Percentiles rank a stretch among this genome's conserved stretches.
Conservation (phyloP, 2,329 filamentous ascomycete species). For the Cucurbitaria berberidis region DNA sequence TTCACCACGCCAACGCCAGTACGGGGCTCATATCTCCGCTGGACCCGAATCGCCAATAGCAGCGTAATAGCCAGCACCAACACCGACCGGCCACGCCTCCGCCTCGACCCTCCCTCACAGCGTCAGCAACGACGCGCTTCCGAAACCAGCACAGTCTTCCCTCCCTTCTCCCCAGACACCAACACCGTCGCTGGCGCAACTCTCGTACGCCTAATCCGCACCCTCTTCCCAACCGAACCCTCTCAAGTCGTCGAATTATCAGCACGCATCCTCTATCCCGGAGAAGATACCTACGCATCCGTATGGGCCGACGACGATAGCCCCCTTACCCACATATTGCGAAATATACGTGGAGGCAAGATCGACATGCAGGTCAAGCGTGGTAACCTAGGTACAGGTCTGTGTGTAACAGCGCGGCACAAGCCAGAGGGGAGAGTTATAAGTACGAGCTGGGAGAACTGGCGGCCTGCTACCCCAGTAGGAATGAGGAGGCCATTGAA, state of each 20-base stretch:
- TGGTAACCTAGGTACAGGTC: constrained; percentile 20
- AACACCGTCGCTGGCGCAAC: constrained; percentile 29
- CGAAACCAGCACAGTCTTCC: constrained; percentile 10
- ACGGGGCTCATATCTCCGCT: background rate
- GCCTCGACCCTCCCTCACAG: constrained; percentile 15
- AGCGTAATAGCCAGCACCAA: constrained; percentile 3
- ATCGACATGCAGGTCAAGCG: constrained; percentile 38
- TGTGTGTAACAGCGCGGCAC: constrained; percentile 19
- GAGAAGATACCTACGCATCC: constrained; percentile 43
- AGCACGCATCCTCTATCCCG: constrained; percentile 50
- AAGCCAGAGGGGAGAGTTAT: constrained; percentile 24
- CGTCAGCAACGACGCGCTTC: background rate
- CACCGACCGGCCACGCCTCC: constrained; percentile 23
- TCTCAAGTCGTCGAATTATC: constrained; percentile 40
- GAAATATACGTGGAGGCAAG: constrained; percentile 46
- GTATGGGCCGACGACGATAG: constrained; percentile 50
- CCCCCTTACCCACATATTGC: constrained; percentile 46
- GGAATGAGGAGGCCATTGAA: background rate
- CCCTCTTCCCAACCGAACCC: constrained; percentile 35
- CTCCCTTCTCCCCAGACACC: constrained; percentile 21
- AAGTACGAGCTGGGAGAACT: constrained; percentile 36
- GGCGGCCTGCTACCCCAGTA: constrained; percentile 13
- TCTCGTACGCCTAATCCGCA: constrained; percentile 42
- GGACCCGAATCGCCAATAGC: constrained; percentile 2
- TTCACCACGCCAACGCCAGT: constrained; percentile 7